Evolutionary conservation across 352 stramenopile genomes (phyloP), one percentile per base, ranked within the genome.

Genomic region (Peronospora belbahrii): DNA sequence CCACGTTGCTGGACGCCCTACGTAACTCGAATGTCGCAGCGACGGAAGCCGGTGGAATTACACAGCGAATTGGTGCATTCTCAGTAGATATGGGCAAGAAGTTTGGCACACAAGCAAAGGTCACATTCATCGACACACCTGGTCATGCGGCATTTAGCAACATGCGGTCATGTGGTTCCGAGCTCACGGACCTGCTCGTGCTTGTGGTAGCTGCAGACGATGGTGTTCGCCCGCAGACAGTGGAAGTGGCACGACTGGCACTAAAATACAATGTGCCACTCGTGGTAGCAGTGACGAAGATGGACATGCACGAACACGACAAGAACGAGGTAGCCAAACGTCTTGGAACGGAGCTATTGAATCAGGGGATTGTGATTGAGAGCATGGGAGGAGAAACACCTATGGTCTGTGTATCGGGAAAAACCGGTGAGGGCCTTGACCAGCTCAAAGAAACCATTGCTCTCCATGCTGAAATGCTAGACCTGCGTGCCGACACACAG

Each of bases 51-150:
- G 97, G 97, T n/a, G 97, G 97, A 47, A 99, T 99, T 63, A 99
- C 97, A 11, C 97, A 99, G 75, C 80, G 81, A 37, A 98, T 99
- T 52, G 88, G 83, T 44, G 94, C 95, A 4, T 99, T 98, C 62
- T 96, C 96, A 15, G 95, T 99, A 8, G 79, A 96, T 48, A 83
- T 98, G 53, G 89, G 72, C 55, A 75, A 93, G 54, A 74, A 79
- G 28, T 85, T 80, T 51, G 75, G 74, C 11, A 57, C 55, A 1
- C 67, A 83, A 33, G 47, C 56, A 9, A 72, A 62, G 36, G 79
- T 98, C 32, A 98, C 94, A 1, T 98, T 99, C 56, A 98, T 99
- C 54, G 97, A 99, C 58, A 99, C 97, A n/a, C 97, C 97, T 13
- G 97, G 97, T n/a, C 97, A 99, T 63, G 95, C 95, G 7, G 95